These are phyloP conservation scores for Fistulifera solaris DNA, from an alignment of 108 stramenopile species.

Conservation along the genomic window DNA sequence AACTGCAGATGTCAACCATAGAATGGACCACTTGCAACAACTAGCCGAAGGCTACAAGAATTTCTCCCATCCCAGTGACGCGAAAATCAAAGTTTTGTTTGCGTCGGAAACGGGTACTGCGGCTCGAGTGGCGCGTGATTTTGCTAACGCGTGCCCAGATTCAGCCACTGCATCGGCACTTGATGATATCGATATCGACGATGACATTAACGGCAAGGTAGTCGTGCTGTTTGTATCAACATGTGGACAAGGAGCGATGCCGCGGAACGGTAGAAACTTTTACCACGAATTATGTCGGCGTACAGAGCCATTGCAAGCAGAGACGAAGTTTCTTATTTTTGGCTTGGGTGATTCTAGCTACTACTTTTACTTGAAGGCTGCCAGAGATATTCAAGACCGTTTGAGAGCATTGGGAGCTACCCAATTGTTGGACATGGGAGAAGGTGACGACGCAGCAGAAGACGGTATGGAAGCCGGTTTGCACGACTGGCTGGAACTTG, in stretches of 20 bases:
- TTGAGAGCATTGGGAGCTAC: conserved; percentile 45
- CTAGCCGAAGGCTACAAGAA: conserved; percentile 47
- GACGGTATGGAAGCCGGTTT: conserved; percentile 46
- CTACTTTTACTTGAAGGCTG: conserved; percentile 55
- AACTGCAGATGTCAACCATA: conserved; percentile 37
- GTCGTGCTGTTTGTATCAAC: conserved; percentile 49
- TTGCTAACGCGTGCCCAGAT: conserved; percentile 46
- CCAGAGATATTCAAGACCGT: conserved; percentile 27
- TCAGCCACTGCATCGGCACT: conserved; percentile 40
- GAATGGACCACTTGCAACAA: conserved; percentile 43
- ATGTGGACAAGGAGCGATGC: conserved; percentile 53
- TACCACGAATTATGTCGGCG: conserved; percentile 31
- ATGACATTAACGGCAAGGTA: conserved; percentile 41
- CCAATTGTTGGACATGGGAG: conserved; percentile 26
- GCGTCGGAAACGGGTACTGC: conserved; percentile 52
- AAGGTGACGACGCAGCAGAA: conserved; percentile 47
- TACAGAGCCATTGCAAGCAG: conserved; percentile 37
- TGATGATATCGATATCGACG: conserved; percentile 37
- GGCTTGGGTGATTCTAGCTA: conserved; percentile 49
- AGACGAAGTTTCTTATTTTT: conserved; percentile 38
- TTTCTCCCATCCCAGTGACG: conserved; percentile 36
- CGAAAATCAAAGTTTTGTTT: conserved; percentile 44
- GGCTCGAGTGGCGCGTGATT: conserved; percentile 40
- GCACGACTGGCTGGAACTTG: conserved; percentile 36
- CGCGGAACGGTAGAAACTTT: conserved; percentile 42